Conservation (phyloP, 129 eudicot genomes). For the Centella asiatica region DNA sequence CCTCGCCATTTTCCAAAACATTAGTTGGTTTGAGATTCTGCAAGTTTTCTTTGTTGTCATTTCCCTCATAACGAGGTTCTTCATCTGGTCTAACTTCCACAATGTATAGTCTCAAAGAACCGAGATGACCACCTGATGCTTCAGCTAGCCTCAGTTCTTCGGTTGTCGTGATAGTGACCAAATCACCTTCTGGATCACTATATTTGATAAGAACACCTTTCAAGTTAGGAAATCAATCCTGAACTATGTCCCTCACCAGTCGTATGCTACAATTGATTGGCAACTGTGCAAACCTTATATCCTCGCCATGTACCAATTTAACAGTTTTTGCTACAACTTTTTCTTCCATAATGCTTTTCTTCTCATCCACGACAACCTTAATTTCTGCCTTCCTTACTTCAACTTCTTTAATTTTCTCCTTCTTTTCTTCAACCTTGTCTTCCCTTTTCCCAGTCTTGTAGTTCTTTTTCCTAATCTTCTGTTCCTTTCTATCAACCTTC, state of each 20-base stretch:
- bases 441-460: slow-evolving; percentile 18
- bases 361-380: slow-evolving; percentile 63
- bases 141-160: slow-evolving; percentile 81
- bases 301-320: slow-evolving; percentile 78
- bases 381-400: slow-evolving; percentile 38
- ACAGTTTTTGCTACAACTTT: slow-evolving; percentile 50
- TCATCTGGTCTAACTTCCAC: slow-evolving; percentile 66
- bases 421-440: slow-evolving; percentile 16
- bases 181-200: slow-evolving; percentile 86
- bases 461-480: slow-evolving; percentile 11
- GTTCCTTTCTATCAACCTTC: slow-evolving; percentile 23
- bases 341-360: slow-evolving; percentile 43
- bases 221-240: slow-evolving; percentile 64
- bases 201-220: slow-evolving; percentile 83
- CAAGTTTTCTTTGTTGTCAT: slow-evolving; percentile 13
- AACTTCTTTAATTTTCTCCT: slow-evolving; percentile 26
- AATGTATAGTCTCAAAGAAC: slow-evolving; percentile 52
- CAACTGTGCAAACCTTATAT: slow-evolving; percentile 77
- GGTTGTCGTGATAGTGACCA: slow-evolving; percentile 73
- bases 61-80: slow-evolving; percentile 68
- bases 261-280: slow-evolving; percentile 55
- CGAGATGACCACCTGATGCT: slow-evolving; percentile 41
- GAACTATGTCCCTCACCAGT: slow-evolving; percentile 64
- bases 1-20: slow-evolving; percentile 23
- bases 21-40: slow-evolving; percentile 13